A percentile compares a stretch with the other conserved stretches of the same genome.
Evolutionary conservation across 176 grass and related monocot genomes (phyloP).

Genomic region (Cymbopogon citratus): DNA sequence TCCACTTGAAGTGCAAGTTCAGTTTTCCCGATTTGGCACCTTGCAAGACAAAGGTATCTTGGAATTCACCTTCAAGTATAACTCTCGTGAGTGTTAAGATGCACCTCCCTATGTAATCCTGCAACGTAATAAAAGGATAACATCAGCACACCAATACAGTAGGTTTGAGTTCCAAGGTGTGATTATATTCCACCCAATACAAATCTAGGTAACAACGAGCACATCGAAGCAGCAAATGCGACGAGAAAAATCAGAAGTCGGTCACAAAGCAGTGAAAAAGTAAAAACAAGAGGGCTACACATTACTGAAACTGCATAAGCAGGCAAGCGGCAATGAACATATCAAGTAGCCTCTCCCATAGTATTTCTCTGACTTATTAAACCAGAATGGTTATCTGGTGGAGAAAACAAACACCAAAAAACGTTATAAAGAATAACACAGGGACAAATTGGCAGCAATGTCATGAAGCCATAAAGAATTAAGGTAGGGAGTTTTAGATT

Average conservation of each 20-base stretch:
- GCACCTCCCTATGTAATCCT: conserved; percentile 96
- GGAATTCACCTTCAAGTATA: conserved; percentile 79
- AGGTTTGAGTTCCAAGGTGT: neutral
- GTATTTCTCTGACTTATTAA: neutral
- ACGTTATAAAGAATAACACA: neutral
- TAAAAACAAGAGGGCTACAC: neutral
- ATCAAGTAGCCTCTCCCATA: neutral
- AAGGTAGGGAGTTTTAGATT: no score
- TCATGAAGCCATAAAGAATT: no score
- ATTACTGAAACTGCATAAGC: neutral
- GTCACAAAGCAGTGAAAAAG: neutral
- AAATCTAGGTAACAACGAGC: neutral
- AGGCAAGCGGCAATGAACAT: neutral
- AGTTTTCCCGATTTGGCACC: conserved; percentile 94
- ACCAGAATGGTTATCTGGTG: neutral
- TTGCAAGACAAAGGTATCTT: conserved; percentile 67
- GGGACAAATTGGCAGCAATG: conserved; percentile 1
- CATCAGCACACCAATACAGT: neutral
- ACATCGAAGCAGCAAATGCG: neutral
- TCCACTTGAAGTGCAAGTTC: conserved; percentile 85
- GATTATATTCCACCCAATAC: neutral
- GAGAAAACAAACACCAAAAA: neutral
- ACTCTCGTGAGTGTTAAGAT: conserved; percentile 91
- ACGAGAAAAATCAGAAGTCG: neutral
- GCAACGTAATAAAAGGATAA: neutral